Percentiles rank a stretch among this genome's conserved stretches.
phyloP scores from a whole-genome alignment of 2,329 filamentous ascomycete genomes.

The Penicillium sp. region DNA sequence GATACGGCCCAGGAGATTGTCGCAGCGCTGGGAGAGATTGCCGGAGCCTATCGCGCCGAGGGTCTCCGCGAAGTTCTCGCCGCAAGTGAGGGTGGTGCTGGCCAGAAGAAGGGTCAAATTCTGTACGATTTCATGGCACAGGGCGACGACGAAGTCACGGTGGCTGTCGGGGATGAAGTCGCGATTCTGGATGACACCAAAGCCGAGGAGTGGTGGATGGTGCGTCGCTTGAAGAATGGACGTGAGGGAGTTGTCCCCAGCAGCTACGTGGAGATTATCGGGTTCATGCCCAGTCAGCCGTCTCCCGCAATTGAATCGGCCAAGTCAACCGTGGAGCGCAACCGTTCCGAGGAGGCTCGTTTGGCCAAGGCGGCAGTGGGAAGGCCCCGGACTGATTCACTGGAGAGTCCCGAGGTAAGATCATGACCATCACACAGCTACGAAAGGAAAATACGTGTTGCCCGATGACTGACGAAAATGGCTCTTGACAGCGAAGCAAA shows the following conservation, averaged over 20 bases:
- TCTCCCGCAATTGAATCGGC: slow-evolving; percentile 52
- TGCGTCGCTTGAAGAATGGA: slow-evolving; percentile 80
- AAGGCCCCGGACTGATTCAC: slow-evolving; percentile 51
- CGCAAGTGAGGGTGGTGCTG: slow-evolving; percentile 62
- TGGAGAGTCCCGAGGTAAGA: slow-evolving; percentile 65
- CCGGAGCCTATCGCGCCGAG: slow-evolving; percentile 77
- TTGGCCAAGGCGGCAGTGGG: slow-evolving; percentile 74
- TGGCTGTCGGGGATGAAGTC: slow-evolving; percentile 84
- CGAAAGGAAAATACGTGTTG: neutral
- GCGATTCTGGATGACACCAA: slow-evolving; percentile 81
- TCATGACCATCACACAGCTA: neutral
- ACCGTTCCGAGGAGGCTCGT: slow-evolving; percentile 71
- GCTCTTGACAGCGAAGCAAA: slow-evolving; percentile 56
- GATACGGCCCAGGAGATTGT: slow-evolving; percentile 95
- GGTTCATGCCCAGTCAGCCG: slow-evolving; percentile 51
- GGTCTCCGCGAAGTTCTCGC: slow-evolving; percentile 75
- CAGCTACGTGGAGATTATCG: slow-evolving; percentile 88
- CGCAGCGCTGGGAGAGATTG: slow-evolving; percentile 76
- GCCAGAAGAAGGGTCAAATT: slow-evolving; percentile 75
- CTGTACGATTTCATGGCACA: slow-evolving; percentile 96
- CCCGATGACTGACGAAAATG: neutral
- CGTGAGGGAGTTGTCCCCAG: slow-evolving; percentile 94
- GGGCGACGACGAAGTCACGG: slow-evolving; percentile 92
- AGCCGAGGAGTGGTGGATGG: slow-evolving; percentile 98
- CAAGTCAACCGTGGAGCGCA: slow-evolving; percentile 69